Base-by-base conservation (phyloP, 495 filamentous ascomycete genomes). In the Hypoxylon perforatum region DNA sequence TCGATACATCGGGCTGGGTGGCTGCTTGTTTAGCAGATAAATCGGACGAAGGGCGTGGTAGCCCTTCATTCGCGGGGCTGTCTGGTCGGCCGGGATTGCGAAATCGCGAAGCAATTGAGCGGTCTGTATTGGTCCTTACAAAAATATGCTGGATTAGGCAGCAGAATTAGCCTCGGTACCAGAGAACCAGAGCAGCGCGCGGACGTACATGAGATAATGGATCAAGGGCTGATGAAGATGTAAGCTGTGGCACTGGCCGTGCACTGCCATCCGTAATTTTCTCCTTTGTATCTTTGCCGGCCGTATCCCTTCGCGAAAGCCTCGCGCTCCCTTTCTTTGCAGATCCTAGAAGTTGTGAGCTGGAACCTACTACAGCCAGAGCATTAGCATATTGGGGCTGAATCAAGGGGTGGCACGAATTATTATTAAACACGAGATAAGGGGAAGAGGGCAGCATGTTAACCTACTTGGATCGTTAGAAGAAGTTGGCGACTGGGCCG, bases 71-170 rank as follows among this genome's bases (percentile, higher is more conserved):
- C 67, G 52, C 80, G 50, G 84, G 81, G 64, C 83, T 82, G 6
- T 84, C 81, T 57, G 87, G 70, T 59, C 78, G 68, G n/a, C 82
- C 77, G 57, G 82, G 75, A 35, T 82, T 86, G 25, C 91, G 86
- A 49, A 90, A 76, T 67, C 88, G 91, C 39, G 88, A 80, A 8
- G 89, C 85, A 53, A 91, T 87, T 14, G 87, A 85, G 54, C 85
- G 87, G 63, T 90, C 87, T 17, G 90, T 92, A 75, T 92, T 92
- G 50, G 91, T 93, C 69, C 92, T 88, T 73, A 91, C 86, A 54
- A 94, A 85, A 51, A 97, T 97, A 74, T 96, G 79, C 80, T 84
- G 38, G 47, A 18, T 52, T 54, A 44, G 61, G 42, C 50, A 47
- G 19, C 56, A 25, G 15, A 33, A 22, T 60, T 35, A 49, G 61